Base-by-base conservation (phyloP, 371 early-diverging fungal genomes). In the Actinomortierella ambigua region DNA sequence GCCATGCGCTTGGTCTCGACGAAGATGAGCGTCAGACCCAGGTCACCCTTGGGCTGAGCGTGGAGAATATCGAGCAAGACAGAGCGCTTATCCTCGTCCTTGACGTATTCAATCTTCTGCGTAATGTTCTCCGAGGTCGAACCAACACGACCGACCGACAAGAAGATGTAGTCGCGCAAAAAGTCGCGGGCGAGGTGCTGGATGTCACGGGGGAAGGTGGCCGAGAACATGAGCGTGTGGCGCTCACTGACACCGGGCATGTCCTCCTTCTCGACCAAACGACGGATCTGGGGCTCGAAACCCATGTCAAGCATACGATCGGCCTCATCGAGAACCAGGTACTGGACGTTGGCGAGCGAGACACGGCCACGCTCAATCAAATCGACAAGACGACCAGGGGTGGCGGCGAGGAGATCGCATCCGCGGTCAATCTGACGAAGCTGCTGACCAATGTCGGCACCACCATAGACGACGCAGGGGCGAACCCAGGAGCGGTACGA, bases 241-340 rank as follows among this genome's bases (percentile, higher is more conserved):
- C 99, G 91, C 5, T 87, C 82, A n/a, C 78, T 49, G 3, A 90
- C 85, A n/a, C 83, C 82, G 13, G 94, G 93, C 96, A 98, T 95
- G 68, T 98, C 79, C 82, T 94, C 96, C 58, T 88, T 75, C 76
- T 97, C 93, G 28, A 99, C 98, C 65, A 99, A 95, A 40, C 93
- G 92, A 57, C 99, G 88, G 65, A 99, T 98, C 79, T 99, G 99
- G 39, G 96, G 95, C 78, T 98, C 98, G 82, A 99, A 99, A 56
- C 99, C 99, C 98, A 98, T 98, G 73, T 99, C 99, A 44, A 98
- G 86, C 95, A 98, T 96, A 63, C 99, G 92, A 82, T 99, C 99
- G 23, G 99, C 99, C 81, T 99, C 99, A 77, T 99, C 99, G 20
- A 99, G 81, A 6, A 99, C 96, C 29, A 99, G 80, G 70, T 93